Base-by-base conservation (phyloP, 1,139 yeast species). In the Barnettozyma hawaiiensis region DNA sequence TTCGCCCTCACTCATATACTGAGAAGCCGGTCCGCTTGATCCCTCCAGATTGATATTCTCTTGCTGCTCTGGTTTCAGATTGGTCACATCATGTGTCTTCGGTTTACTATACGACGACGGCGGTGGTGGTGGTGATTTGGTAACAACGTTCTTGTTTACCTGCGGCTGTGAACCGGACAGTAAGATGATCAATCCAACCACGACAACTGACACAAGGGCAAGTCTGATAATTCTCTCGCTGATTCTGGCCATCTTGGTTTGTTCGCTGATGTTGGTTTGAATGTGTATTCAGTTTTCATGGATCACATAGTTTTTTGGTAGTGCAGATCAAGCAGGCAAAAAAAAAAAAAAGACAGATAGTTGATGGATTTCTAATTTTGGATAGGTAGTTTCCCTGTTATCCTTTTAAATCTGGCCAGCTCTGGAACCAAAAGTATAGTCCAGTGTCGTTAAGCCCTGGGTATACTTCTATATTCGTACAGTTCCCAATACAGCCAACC, bases 171-270 rank as follows among this genome's bases (percentile, higher is more conserved):
- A 55, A 34, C 54, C 57, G 18, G 69, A 57, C 36, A 68, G 48
- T 51, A 67, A 59, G 50, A 61, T 61, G 38, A 68, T 52, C 8
- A 65, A 53, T 8, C 67, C 59, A n/a, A 68, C 47, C 18, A 67
- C 52, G 35, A 63, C 52, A 12, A 62, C 48, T 15, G 71, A 65
- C 32, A 69, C 53, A 12, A 63, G 53, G 27, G 62, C 64, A 38
- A 67, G 34, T 34, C 52, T 49, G 31, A 51, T 26, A 35, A 53
- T 35, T 24, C 55, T 43, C 9, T 48, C 55, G 15, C 46, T 45
- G 9, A 48, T 31, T 35, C 52, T 46, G 8, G 50, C 49, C 56
- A 51, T 50, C 4, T 14, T 15, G 19, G 11, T 29, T 16, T n/a
- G 20, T 29, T 11, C 32, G 7, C 15, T 18, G 20, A 18, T 29